Percentiles rank a stretch among this genome's conserved stretches.
phyloP scores from a whole-genome alignment of 768 basidiomycete species.

The Phylloporus sp. region DNA sequence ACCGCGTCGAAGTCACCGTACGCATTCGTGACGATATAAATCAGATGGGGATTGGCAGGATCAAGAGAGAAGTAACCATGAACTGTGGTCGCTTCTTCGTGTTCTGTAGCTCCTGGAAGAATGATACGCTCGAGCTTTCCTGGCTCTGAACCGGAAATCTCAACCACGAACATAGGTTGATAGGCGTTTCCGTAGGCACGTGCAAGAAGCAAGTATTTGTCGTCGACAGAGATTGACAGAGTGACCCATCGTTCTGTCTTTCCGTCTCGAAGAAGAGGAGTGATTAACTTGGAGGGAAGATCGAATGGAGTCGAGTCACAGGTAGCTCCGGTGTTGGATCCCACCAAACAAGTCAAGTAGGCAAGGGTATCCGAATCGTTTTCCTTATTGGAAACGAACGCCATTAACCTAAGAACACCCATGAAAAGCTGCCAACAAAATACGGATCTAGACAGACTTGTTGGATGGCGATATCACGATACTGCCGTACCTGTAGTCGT shows the following conservation, averaged over 20 bases:
- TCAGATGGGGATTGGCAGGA: conserved; percentile 23
- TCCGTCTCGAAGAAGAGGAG: conserved; percentile 28
- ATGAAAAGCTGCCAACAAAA: conserved; percentile 1
- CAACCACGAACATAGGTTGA: conserved; percentile 30
- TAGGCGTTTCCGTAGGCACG: conserved; percentile 28
- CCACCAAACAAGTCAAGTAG: conserved; percentile 30
- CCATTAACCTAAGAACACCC: conserved; percentile 28
- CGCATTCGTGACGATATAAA: conserved; percentile 34
- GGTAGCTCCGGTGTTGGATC: conserved; percentile 31
- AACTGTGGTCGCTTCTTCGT: conserved; percentile 22
- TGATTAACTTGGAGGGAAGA: conserved; percentile 32
- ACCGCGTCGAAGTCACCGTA: conserved; percentile 38
- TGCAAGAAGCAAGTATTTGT: conserved; percentile 33
- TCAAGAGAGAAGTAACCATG: conserved; percentile 30
- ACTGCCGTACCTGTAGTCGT: conserved; percentile 30
- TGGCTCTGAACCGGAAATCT: conserved; percentile 27
- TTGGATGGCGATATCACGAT: conserved; percentile 33
- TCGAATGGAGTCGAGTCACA: conserved; percentile 26
- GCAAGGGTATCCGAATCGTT: conserved; percentile 36
- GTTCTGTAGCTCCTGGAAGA: conserved; percentile 34
- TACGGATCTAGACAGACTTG: conserved; percentile 22
- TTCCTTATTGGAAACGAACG: conserved; percentile 39
- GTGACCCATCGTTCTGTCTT: conserved; percentile 32
- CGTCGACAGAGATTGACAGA: conserved; percentile 35
- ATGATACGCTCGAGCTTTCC: conserved; percentile 26